Conservation (phyloP, 352 stramenopile genomes). For the Globisporangium apiculatum region DNA sequence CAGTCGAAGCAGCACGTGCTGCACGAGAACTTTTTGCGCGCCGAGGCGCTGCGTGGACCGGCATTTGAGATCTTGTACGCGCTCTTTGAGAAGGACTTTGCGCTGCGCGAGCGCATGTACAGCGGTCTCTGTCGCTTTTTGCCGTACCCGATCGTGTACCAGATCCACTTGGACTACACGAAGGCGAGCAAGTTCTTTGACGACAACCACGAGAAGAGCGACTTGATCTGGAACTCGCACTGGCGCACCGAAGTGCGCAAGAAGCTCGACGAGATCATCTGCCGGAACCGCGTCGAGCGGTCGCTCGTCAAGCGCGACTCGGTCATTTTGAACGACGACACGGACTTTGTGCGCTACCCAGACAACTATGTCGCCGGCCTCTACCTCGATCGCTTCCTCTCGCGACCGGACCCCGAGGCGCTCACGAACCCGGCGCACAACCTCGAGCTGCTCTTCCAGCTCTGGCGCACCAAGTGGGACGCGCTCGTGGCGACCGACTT, state of each 20-base stretch:
- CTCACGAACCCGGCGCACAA: slow-evolving; percentile 76
- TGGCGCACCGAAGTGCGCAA: slow-evolving; percentile 67
- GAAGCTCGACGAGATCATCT: slow-evolving; percentile 73
- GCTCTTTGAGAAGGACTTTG: slow-evolving; percentile 63
- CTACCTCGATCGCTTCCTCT: slow-evolving; percentile 71
- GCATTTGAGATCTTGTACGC: slow-evolving; percentile 81
- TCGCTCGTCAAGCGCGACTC: slow-evolving; percentile 72
- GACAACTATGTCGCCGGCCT: slow-evolving; percentile 68
- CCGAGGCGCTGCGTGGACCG: slow-evolving; percentile 62
- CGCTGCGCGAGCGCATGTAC: slow-evolving; percentile 68
- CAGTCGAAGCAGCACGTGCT: slow-evolving; percentile 76
- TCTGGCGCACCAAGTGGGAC: slow-evolving; percentile 58
- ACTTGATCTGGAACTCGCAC: slow-evolving; percentile 81
- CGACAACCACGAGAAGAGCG: slow-evolving; percentile 78
- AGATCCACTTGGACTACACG: slow-evolving; percentile 73
- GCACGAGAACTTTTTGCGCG: slow-evolving; percentile 72
- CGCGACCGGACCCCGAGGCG: slow-evolving; percentile 56
- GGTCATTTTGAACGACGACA: slow-evolving; percentile 59
- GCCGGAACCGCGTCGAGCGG: slow-evolving; percentile 62
- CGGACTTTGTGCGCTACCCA: slow-evolving; percentile 52
- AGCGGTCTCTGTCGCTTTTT: slow-evolving; percentile 63
- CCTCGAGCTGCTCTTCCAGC: slow-evolving; percentile 64
- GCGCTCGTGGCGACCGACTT: slow-evolving; percentile 54
- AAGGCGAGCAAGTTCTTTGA: slow-evolving; percentile 73
- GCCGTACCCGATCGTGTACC: slow-evolving; percentile 76